Base-by-base conservation (phyloP, 441 rosid genomes). In the Populus tomentosa region DNA sequence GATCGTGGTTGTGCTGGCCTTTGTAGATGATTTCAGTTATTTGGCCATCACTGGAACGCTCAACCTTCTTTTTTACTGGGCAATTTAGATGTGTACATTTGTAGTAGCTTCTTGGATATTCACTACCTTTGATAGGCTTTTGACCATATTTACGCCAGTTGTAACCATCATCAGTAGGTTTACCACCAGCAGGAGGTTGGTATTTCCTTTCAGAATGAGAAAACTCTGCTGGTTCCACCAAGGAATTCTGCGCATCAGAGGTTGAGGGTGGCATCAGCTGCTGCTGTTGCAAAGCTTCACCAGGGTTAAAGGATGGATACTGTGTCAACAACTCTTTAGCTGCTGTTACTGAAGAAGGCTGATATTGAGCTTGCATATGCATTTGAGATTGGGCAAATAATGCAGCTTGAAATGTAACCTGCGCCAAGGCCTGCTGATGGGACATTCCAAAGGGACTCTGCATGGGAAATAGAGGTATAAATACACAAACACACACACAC, bases 71-170 rank as follows among this genome's bases (percentile, higher is more conserved):
- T 77, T 86, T 91, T 56, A 89, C 92, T 59, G 82, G 87, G 70
- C 95, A 88, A 21, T 74, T 85, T 23, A 80, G 87, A 85, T 91
- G 83, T 28, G 94, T 90, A 71, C 94, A 90, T 80, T 89, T 90
- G 82, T 88, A 90, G 77, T 90, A 91, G 83, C 93, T 91, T 78
- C 95, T 79, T 16, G 95, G 93, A 78, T 87, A 89, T 80, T 88
- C 93, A 67, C 92, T 88, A 16, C 95, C 91, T 79, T 91, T 86
- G 23, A 91, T 87, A 79, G 90, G 91, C 82, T 91, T 89, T 82
- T 89, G 95, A 70, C 93, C 93, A 78, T 91, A 89, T 71, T 89
- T 89, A 67, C 91, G 84, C 93, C 93, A 89, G 78, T 87, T 89
- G 82, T 86, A 91, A 76, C 90, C 90, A 75, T 91, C 93, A 78